Evolutionary conservation across 371 early-diverging fungal species (phyloP), one percentile per base, ranked within the genome.

Genomic region (Mucor lusitanicus): DNA sequence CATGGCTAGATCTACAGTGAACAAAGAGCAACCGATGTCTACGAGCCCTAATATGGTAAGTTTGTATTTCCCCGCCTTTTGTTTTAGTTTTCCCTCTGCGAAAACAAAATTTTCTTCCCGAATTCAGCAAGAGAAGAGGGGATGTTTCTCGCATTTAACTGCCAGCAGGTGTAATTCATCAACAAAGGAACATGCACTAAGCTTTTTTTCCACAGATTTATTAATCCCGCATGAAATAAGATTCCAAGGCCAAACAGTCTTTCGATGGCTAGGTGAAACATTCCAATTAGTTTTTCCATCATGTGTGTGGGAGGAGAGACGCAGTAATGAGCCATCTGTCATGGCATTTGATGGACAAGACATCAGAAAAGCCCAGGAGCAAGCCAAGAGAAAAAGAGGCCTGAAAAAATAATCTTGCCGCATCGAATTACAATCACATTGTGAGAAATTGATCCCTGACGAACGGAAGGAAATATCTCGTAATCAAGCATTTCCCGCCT

Each of bases 401-500:
- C 17, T 44, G 17, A 7, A 44, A 44, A 42, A 42, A 46, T 21
- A 32, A 55, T 55, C 30, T 55, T 55, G 32, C 55, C 55, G 32
- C 55, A 30, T 55, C 6, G 30, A 55, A 27, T 32, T 17, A 30
- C n/a, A n/a, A n/a, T 55, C 32, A 27, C n/a, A 50, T 50, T 50
- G 50, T 50, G 50, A 50, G 50, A 50, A 50, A 50, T 53, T 55
- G 55, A 55, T 27, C 55, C 55, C 33, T 63, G 35, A 53, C 23
- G 35, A 63, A 19, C 54, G 39, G 55, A 25, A 39, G 50, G 5
- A 40, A 42, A n/a, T 17, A 59, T 42, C 28, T 42, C 42, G 28
- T 40, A 42, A 63, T 55, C 19, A 37, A 63, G 17, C 27, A 63
- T 63, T 63, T 63, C 64, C 64, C 64, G 64, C 56, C 42, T 32